Evolutionary conservation across 257 asterid genomes (phyloP).

Genomic region (Oldenlandia corymbosa): DNA sequence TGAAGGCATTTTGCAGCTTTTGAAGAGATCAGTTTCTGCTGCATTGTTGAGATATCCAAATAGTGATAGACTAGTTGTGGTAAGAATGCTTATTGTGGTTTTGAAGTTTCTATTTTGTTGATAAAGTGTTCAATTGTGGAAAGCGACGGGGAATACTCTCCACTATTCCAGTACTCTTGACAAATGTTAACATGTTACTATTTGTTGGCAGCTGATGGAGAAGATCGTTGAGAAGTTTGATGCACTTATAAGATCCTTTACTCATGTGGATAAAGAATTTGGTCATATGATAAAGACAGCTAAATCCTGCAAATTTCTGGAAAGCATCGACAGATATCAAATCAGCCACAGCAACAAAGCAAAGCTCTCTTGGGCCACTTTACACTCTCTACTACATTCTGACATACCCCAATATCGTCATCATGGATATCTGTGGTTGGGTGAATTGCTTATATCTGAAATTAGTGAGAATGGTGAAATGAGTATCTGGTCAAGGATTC

Average conservation of each 20-base stretch:
- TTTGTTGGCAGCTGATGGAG: conserved; percentile 64
- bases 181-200: background rate
- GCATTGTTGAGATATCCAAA: conserved; percentile 80
- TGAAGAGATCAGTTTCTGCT: conserved; percentile 78
- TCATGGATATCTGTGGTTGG: conserved; percentile 96
- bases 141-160: too few relatives aligned
- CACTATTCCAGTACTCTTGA: background rate
- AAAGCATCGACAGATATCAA: conserved; percentile 48
- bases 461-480: conserved; percentile 60
- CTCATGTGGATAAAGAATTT: conserved; percentile 85
- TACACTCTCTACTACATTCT: conserved; percentile 98
- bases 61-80: conserved; percentile 79
- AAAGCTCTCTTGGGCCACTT: conserved; percentile 80
- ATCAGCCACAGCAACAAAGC: conserved; percentile 49
- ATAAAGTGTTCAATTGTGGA: background rate
- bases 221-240: conserved; percentile 79
- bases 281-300: conserved; percentile 64
- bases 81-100: conserved; percentile 30
- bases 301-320: conserved; percentile 60
- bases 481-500: conserved; percentile 67
- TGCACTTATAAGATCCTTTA: conserved; percentile 66
- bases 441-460: conserved; percentile 87
- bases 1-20: conserved; percentile 80
- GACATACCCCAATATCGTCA: conserved; percentile 72
- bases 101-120: background rate